phyloP scores from a whole-genome alignment of 2,329 filamentous ascomycete genomes.

The Aureobasidium namibiae region DNA sequence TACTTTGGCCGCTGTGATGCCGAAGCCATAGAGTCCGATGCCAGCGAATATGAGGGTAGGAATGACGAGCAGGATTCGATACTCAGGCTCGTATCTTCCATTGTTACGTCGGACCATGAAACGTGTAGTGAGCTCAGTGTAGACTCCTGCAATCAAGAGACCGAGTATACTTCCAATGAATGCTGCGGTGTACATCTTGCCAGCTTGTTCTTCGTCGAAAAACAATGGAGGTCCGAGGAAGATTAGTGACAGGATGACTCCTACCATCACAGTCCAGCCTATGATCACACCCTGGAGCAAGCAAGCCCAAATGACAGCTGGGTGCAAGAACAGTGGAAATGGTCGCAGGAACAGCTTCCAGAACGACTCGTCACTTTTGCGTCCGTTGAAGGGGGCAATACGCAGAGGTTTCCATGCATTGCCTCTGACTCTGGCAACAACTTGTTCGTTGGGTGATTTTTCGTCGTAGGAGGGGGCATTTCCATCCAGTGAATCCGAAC shows the following conservation, averaged over 20 bases:
- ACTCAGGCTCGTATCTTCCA: constrained; percentile 86
- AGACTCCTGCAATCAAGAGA: constrained; percentile 63
- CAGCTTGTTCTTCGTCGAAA: constrained; percentile 72
- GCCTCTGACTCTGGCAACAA: not conserved
- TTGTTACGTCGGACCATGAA: constrained; percentile 64
- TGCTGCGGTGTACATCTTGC: constrained; percentile 79
- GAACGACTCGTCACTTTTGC: constrained; percentile 72
- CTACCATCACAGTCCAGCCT: constrained; percentile 92
- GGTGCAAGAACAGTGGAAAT: constrained; percentile 74
- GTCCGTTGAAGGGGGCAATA: constrained; percentile 66
- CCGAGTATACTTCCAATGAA: constrained; percentile 77
- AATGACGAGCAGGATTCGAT: constrained; percentile 72
- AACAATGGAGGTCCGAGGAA: constrained; percentile 74
- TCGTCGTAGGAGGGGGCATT: not conserved
- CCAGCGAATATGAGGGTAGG: constrained; percentile 73
- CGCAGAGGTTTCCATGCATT: constrained; percentile 33
- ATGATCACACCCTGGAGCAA: constrained; percentile 85
- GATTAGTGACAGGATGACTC: constrained; percentile 71
- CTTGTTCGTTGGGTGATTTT: not conserved
- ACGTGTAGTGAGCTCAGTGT: constrained; percentile 66
- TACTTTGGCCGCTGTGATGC: constrained; percentile 57
- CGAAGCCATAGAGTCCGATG: constrained; percentile 77
- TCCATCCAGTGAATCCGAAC: not conserved
- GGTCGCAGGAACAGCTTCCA: constrained; percentile 59
- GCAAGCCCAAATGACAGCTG: constrained; percentile 72